A percentile compares a stretch with the other conserved stretches of the same genome.
phyloP scores from a whole-genome alignment of 108 stramenopile genomes.

The Craspedostauros australis region DNA sequence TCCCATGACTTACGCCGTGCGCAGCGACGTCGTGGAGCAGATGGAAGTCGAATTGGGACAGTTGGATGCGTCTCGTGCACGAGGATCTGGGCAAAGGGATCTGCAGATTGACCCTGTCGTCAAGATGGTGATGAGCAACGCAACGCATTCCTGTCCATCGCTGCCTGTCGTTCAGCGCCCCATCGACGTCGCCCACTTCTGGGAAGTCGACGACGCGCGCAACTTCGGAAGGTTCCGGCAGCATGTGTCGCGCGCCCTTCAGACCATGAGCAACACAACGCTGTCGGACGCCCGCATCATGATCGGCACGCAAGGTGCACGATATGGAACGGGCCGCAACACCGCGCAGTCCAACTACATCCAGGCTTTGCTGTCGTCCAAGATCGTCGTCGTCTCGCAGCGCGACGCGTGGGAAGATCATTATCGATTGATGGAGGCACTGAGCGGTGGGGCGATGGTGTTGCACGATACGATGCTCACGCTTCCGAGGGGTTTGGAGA shows the following conservation, averaged over 20 bases:
- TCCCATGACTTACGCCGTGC: constrained; percentile 13
- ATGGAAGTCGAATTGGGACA: constrained; percentile 4
- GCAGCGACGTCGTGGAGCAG: constrained; percentile 15
- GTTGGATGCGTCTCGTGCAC: too few species aligned
- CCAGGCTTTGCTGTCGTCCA: constrained; percentile 26
- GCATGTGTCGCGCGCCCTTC: too few species aligned
- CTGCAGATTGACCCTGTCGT: too few species aligned
- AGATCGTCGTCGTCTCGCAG: constrained; percentile 55
- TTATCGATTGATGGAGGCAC: constrained; percentile 46
- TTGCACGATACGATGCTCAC: constrained; percentile 40
- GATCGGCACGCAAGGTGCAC: too few species aligned
- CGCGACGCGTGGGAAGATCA: constrained; percentile 55
- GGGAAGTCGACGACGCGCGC: too few species aligned
- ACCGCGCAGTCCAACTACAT: constrained; percentile 5
- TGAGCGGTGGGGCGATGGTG: constrained; percentile 50
- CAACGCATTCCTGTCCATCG: too few species aligned
- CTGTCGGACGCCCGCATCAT: too few species aligned
- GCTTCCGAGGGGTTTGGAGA: constrained; percentile 20
- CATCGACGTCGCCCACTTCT: constrained; percentile 14
- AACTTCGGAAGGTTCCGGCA: too few species aligned
- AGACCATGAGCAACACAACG: too few species aligned
- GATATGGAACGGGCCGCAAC: too few species aligned
- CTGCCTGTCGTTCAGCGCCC: constrained; percentile 2
- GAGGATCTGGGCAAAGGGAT: too few species aligned
- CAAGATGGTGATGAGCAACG: too few species aligned